Evolutionary conservation across 2,329 filamentous ascomycete species (phyloP).

Genomic region (Cercospora sp.): DNA sequence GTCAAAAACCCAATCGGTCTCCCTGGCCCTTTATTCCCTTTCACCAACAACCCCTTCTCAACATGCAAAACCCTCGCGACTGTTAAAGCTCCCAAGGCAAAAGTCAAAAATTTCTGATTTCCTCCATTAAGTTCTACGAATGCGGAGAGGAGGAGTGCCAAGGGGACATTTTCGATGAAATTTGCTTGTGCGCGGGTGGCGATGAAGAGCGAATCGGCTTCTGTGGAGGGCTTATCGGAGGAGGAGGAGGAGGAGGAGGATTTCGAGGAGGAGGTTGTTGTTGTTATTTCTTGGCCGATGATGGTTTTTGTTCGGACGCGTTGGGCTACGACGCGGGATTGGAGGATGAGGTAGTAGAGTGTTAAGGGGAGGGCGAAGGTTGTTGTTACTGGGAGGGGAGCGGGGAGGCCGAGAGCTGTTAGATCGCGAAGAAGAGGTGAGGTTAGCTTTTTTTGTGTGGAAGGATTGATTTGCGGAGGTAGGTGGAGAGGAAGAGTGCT

Average conservation of each 20-base stretch:
- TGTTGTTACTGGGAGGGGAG: conserved; percentile 20
- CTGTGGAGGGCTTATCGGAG: neutral
- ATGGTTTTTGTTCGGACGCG: conserved; percentile 17
- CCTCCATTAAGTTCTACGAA: conserved; percentile 21
- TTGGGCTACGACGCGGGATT: conserved; percentile 19
- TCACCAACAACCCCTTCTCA: conserved; percentile 15
- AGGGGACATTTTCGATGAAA: conserved; percentile 25
- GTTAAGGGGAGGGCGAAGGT: conserved; percentile 24
- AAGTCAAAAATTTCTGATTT: conserved; percentile 15
- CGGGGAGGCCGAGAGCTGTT: conserved; percentile 14
- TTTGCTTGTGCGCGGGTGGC: conserved; percentile 22
- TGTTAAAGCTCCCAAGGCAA: conserved; percentile 13
- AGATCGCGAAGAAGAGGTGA: neutral
- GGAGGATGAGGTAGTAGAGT: conserved; percentile 26
- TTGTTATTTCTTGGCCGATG: conserved; percentile 8
- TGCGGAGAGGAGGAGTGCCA: conserved; percentile 21
- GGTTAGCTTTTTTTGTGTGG: neutral
- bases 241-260: neutral
- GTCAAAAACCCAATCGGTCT: conserved; percentile 21
- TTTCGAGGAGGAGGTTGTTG: no score
- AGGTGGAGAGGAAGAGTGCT: neutral
- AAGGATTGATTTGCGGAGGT: neutral
- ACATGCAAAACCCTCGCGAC: conserved; percentile 20
- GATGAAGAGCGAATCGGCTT: conserved; percentile 17
- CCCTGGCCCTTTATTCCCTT: conserved; percentile 8